Evolutionary conservation across 257 asterid species (phyloP).

Genomic region (Gentiana macrophylla): DNA sequence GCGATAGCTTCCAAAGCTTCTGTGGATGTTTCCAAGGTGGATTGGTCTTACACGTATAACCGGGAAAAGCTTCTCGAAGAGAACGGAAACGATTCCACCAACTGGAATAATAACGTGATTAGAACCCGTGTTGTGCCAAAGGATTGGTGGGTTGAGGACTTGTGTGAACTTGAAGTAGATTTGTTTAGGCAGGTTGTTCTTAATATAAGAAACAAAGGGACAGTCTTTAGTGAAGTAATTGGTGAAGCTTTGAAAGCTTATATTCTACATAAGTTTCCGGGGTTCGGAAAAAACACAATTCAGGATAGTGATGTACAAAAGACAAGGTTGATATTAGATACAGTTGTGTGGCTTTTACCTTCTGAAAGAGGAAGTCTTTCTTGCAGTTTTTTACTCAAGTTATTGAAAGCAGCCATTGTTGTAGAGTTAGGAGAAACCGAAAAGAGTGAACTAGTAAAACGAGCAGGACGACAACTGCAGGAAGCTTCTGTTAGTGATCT

Average conservation of each 20-base stretch:
- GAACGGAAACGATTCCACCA: slow-evolving; percentile 45
- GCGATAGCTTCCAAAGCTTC: slow-evolving; percentile 78
- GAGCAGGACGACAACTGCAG: slow-evolving; percentile 83
- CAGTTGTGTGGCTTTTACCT: slow-evolving; percentile 70
- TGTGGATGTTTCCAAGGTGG: slow-evolving; percentile 62
- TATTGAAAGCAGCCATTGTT: slow-evolving; percentile 62
- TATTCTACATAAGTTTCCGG: slow-evolving; percentile 57
- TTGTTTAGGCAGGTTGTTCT: slow-evolving; percentile 51
- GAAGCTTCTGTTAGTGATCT: slow-evolving; percentile 80
- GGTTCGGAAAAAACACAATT: slow-evolving; percentile 46
- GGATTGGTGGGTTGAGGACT: slow-evolving; percentile 99
- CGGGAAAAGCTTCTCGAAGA: slow-evolving; percentile 70
- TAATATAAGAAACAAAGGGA: slow-evolving; percentile 39
- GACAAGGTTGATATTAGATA: slow-evolving; percentile 47
- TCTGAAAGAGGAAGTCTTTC: slow-evolving; percentile 64
- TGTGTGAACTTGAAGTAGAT: slow-evolving; percentile 75
- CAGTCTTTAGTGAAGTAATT: slow-evolving; percentile 52
- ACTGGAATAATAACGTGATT: slow-evolving; percentile 34
- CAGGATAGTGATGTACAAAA: slow-evolving; percentile 40
- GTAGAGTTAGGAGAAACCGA: slow-evolving; percentile 50
- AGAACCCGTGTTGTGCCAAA: slow-evolving; percentile 54
- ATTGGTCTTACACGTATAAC: slow-evolving; percentile 84
- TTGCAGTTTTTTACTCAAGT: slow-evolving; percentile 73
- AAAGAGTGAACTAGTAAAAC: slow-evolving; percentile 45
- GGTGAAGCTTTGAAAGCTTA: slow-evolving; percentile 91